Conservation (phyloP, 2,329 filamentous ascomycete genomes). For the Ophiostoma angusticollis region DNA sequence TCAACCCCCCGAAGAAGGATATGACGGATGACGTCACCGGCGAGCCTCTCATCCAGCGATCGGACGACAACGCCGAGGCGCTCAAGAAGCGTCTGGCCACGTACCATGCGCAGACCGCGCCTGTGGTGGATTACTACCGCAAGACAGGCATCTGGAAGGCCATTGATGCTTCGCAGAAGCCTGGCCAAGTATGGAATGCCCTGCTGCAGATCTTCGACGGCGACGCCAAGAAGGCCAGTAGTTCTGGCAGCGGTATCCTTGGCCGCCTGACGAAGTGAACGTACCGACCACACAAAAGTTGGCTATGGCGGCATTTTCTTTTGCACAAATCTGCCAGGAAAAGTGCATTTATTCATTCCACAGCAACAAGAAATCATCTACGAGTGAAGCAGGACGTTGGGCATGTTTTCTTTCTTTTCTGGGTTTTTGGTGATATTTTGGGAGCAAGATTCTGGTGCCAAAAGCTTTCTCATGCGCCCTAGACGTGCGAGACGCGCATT, state of each 20-base stretch:
- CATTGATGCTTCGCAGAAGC: constrained; percentile 91
- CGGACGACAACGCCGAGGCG: constrained; percentile 91
- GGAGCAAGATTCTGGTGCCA: no score
- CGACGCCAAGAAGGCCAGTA: constrained; percentile 36
- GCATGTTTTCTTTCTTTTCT: no score
- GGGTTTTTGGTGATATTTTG: no score
- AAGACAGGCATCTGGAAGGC: constrained; percentile 94
- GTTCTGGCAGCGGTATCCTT: constrained; percentile 27
- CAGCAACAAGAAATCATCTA: no score
- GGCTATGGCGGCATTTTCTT: no score
- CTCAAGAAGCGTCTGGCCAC: constrained; percentile 88
- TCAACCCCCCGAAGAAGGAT: constrained; percentile 87
- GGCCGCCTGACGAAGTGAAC: constrained; percentile 23
- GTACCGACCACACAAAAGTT: neutral
- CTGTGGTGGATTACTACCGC: constrained; percentile 93
- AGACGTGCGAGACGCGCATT: no score
- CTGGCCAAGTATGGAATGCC: constrained; percentile 89
- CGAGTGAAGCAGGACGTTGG: no score
- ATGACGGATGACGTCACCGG: constrained; percentile 98
- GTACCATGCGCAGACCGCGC: constrained; percentile 87
- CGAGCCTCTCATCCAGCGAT: constrained; percentile 90
- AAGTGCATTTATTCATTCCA: no score
- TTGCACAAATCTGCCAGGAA: no score
- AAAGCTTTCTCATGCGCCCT: no score
- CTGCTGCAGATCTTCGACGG: constrained; percentile 72